phyloP scores from a whole-genome alignment of 257 asterid species.

The Solanum megistacrolobum region DNA sequence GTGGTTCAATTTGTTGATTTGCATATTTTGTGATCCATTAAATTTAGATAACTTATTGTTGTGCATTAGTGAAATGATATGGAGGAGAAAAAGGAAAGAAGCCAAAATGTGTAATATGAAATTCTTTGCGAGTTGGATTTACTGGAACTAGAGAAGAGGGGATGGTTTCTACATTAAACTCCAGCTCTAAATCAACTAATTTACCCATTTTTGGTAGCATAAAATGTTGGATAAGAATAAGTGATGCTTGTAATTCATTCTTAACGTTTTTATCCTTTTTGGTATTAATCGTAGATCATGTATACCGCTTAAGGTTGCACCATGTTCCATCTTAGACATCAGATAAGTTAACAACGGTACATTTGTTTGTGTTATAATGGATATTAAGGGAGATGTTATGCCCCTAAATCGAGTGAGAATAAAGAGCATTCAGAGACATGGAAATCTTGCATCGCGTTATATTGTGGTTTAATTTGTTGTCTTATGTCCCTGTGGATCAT shows the following conservation, averaged over 20 bases:
- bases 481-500: neutral
- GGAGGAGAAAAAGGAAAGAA: neutral
- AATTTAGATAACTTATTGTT: neutral
- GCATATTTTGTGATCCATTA: neutral
- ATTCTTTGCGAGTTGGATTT: neutral
- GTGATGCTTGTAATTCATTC: neutral
- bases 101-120: neutral
- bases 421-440: no score
- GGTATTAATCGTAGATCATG: neutral
- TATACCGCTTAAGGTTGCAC: neutral
- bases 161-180: neutral
- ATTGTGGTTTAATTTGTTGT: neutral
- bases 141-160: neutral
- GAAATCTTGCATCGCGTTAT: neutral
- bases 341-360: neutral
- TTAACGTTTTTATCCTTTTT: neutral
- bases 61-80: neutral
- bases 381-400: no score
- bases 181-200: neutral
- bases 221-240: neutral
- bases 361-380: neutral
- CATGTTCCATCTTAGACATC: neutral
- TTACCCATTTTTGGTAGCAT: neutral
- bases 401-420: no score
- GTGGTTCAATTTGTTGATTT: neutral